Conservation (phyloP, 768 basidiomycete species). For the Leccinellum albellum region DNA sequence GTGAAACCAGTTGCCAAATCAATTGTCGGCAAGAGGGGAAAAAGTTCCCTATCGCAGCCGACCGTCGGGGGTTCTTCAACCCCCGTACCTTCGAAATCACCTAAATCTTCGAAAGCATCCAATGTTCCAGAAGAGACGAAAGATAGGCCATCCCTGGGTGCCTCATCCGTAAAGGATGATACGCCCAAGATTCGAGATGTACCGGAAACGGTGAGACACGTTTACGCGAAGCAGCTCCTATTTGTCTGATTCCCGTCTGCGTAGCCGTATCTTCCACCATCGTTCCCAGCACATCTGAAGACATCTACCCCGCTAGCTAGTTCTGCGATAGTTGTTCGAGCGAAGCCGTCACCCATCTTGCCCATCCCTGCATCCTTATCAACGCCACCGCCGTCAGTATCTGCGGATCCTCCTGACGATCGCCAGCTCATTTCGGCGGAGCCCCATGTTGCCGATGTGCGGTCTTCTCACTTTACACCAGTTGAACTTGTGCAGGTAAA, state of each 20-base stretch:
- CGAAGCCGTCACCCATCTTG: slow-evolving; percentile 44
- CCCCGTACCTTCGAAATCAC: slow-evolving; percentile 10
- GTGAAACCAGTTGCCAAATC: slow-evolving; percentile 35
- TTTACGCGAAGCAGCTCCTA: neutral
- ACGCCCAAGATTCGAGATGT: slow-evolving; percentile 32
- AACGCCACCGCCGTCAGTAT: slow-evolving; percentile 23
- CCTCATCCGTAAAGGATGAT: slow-evolving; percentile 3
- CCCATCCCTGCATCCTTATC: slow-evolving; percentile 25
- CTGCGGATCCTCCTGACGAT: slow-evolving; percentile 18
- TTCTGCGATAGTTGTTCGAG: slow-evolving; percentile 21
- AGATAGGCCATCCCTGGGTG: slow-evolving; percentile 1
- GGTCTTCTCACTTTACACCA: slow-evolving; percentile 15
- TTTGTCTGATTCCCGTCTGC: slow-evolving; percentile 12
- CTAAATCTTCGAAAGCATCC: slow-evolving; percentile 7
- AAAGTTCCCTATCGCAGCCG: slow-evolving; percentile 1
- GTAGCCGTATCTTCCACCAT: slow-evolving; percentile 51
- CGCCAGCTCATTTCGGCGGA: slow-evolving; percentile 6
- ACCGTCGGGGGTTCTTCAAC: slow-evolving; percentile 4
- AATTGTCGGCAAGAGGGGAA: slow-evolving; percentile 22
- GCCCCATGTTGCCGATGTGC: slow-evolving; percentile 7
- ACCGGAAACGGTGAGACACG: slow-evolving; percentile 35
- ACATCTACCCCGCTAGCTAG: slow-evolving; percentile 51
- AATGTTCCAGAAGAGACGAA: neutral
- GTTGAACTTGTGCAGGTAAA: slow-evolving; percentile 20
- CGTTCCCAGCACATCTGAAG: slow-evolving; percentile 48